These are phyloP conservation scores for Botrytis pseudocinerea DNA, from an alignment of 2,329 filamentous ascomycete genomes.

Conservation along the genomic window DNA sequence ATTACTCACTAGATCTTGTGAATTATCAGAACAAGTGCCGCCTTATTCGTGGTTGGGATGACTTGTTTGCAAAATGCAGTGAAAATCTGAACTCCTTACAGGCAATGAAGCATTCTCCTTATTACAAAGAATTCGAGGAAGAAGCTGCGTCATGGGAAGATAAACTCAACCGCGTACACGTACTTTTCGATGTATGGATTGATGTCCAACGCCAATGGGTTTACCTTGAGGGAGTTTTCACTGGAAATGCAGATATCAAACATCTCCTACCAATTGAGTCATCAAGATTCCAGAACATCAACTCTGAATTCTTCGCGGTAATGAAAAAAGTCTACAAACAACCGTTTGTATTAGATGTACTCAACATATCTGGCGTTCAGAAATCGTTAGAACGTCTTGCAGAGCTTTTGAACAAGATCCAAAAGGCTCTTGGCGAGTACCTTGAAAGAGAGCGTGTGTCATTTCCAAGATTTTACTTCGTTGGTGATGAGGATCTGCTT, in stretches of 20 bases:
- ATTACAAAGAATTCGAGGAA: conserved; percentile 99
- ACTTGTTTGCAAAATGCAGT: conserved; percentile 96
- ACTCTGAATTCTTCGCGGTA: conserved; percentile 96
- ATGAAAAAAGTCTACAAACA: conserved; percentile 99
- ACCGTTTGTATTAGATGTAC: conserved; percentile 90
- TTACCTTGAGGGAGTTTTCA: conserved; percentile 98
- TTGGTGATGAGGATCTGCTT: conserved; percentile 95
- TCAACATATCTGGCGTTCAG: conserved; percentile 93
- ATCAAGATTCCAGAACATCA: conserved; percentile 97
- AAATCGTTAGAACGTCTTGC: conserved; percentile 93
- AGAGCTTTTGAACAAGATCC: conserved; percentile 98
- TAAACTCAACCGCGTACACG: conserved; percentile 93
- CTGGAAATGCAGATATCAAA: conserved; percentile 98
- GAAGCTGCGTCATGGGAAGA: conserved; percentile 97
- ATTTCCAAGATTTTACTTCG: conserved; percentile 98
- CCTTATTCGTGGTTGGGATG: conserved; percentile 96
- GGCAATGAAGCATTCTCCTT: conserved; percentile 98
- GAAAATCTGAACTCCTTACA: conserved; percentile 97
- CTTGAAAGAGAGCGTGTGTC: conserved; percentile 96
- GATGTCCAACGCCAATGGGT: conserved; percentile 99
- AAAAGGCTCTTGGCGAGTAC: conserved; percentile 97
- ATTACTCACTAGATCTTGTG: conserved; percentile 90
- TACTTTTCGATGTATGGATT: conserved; percentile 99
- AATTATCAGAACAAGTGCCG: conserved; percentile 98
- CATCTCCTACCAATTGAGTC: conserved; percentile 95